Conservation (phyloP, 2,329 filamentous ascomycete genomes). For the Dothidotthia symphoricarpi region DNA sequence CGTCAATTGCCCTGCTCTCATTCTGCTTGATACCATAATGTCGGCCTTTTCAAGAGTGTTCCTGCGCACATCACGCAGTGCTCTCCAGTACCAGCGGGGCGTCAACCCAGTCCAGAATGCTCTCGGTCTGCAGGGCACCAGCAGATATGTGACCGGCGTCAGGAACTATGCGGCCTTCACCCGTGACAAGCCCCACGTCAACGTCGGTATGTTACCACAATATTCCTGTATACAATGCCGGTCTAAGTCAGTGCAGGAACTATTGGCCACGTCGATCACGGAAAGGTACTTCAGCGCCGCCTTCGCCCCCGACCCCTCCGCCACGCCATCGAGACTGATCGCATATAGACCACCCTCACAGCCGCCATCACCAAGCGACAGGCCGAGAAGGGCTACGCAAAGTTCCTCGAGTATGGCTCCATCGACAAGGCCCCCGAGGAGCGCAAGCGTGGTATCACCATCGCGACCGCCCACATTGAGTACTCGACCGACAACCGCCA, state of each 20-base stretch:
- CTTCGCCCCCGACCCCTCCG: conserved; percentile 16
- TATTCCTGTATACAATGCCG: neutral
- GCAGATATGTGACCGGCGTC: conserved; percentile 64
- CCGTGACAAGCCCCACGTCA: conserved; percentile 95
- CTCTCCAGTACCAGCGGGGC: conserved; percentile 64
- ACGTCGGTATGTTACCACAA: conserved; percentile 68
- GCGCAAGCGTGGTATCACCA: conserved; percentile 99
- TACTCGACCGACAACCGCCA: conserved; percentile 92
- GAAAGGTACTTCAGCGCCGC: conserved; percentile 67
- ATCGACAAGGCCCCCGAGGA: conserved; percentile 99
- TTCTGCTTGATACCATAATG: conserved; percentile 59
- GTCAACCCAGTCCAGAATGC: conserved; percentile 75
- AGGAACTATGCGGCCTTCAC: conserved; percentile 69
- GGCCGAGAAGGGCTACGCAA: conserved; percentile 88
- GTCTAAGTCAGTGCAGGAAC: conserved; percentile 60
- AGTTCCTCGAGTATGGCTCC: conserved; percentile 93
- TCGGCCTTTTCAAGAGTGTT: conserved; percentile 79
- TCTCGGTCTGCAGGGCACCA: conserved; percentile 61
- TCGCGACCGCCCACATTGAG: conserved; percentile 97
- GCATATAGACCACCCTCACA: conserved; percentile 82
- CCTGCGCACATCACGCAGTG: conserved; percentile 75
- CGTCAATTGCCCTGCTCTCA: conserved; percentile 29
- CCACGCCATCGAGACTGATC: conserved; percentile 9
- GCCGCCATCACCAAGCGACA: conserved; percentile 99
- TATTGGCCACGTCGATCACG: conserved; percentile 99